Percentiles rank a stretch among this genome's conserved stretches.
These are phyloP conservation scores for Macrophomina pseudophaseolina DNA, from an alignment of 2,329 filamentous ascomycete genomes.

Conservation along the genomic window DNA sequence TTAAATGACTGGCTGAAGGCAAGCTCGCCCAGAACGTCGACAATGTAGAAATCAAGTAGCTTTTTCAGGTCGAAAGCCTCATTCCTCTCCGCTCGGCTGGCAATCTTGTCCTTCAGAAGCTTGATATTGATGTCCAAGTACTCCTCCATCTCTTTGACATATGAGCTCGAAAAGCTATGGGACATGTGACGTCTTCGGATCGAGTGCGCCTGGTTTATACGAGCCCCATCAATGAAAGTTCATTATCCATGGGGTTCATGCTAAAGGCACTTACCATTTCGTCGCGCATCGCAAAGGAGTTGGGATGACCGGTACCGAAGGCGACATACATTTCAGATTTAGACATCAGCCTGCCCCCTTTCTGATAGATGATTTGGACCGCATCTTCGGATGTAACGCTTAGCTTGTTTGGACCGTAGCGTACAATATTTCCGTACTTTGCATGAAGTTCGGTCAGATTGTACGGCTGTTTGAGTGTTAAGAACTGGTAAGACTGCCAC, in stretches of 20 bases:
- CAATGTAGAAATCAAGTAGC: no score
- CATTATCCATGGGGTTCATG: no score
- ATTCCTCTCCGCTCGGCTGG: no score
- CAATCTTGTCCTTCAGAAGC: no score
- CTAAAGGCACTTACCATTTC: conserved; percentile 27
- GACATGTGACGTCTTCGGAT: not conserved
- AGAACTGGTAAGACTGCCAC: conserved; percentile 38
- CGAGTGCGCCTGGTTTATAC: not conserved
- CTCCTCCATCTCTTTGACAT: no score
- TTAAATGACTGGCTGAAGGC: no score
- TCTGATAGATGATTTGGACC: conserved; percentile 38
- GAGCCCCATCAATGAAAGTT: not conserved
- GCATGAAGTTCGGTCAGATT: conserved; percentile 35
- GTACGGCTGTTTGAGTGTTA: conserved; percentile 34
- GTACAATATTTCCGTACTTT: conserved; percentile 36
- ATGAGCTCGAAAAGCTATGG: no score
- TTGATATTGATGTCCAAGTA: no score
- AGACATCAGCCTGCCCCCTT: conserved; percentile 35
- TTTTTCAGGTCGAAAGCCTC: no score
- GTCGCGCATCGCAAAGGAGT: conserved; percentile 43
- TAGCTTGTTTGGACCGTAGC: conserved; percentile 40
- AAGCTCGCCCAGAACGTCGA: no score
- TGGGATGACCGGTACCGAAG: conserved; percentile 38
- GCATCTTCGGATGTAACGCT: conserved; percentile 38
- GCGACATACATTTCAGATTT: conserved; percentile 46